Percentiles rank a stretch among this genome's conserved stretches.
Conservation (phyloP, 2,329 filamentous ascomycete genomes). For the Podosphaera xanthii region DNA sequence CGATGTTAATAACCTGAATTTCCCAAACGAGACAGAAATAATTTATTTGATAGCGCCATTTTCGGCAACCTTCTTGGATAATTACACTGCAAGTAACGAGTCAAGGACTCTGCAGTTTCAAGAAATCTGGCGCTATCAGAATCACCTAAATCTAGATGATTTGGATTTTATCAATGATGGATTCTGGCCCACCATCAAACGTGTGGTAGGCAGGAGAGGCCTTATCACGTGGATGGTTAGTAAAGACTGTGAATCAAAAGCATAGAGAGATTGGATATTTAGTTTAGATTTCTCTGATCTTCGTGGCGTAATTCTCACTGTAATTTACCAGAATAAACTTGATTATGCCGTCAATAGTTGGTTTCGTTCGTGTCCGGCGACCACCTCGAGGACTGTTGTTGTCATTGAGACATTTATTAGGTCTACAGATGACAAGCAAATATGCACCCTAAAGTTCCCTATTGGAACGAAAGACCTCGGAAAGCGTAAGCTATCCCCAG, state of each 20-base stretch:
- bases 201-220: slow-evolving; percentile 42
- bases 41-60: slow-evolving; percentile 52
- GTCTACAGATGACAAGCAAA: too few species aligned
- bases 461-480: too few species aligned
- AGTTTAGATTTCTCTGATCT: too few species aligned
- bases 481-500: too few species aligned
- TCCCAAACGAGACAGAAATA: slow-evolving; percentile 32
- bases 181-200: slow-evolving; percentile 43
- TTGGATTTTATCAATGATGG: slow-evolving; percentile 60
- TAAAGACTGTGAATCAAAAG: slow-evolving; percentile 15
- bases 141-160: slow-evolving; percentile 58
- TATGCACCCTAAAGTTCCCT: too few species aligned
- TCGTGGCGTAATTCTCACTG: too few species aligned
- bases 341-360: too few species aligned
- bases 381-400: too few species aligned
- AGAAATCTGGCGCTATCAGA: slow-evolving; percentile 43
- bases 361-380: too few species aligned
- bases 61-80: slow-evolving; percentile 47
- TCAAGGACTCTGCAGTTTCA: slow-evolving; percentile 36
- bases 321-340: too few species aligned
- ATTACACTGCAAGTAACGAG: slow-evolving; percentile 23
- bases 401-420: too few species aligned
- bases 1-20: slow-evolving; percentile 26
- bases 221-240: slow-evolving; percentile 41
- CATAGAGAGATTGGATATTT: neutral